Conservation (phyloP, 768 basidiomycete species). For the Mycena indigotica region DNA sequence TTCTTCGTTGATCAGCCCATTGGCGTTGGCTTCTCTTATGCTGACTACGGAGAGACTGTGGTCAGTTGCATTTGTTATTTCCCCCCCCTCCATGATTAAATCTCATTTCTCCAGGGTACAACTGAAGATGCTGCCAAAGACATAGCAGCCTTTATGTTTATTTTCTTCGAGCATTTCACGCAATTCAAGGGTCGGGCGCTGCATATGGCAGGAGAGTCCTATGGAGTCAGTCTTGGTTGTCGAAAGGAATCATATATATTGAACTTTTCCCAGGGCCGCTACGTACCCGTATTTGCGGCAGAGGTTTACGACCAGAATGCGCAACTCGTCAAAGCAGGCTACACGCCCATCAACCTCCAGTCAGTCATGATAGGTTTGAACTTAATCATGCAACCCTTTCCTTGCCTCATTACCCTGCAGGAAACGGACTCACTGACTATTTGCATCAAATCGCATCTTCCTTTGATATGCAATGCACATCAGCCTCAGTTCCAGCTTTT, state of each 20-base stretch:
- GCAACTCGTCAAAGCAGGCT: conserved; percentile 39
- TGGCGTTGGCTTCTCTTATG: conserved; percentile 65
- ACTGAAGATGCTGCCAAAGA: conserved; percentile 39
- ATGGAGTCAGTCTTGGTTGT: neutral
- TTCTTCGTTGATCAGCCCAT: conserved; percentile 67
- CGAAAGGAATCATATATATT: neutral
- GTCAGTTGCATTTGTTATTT: conserved; percentile 36
- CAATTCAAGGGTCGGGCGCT: conserved; percentile 69
- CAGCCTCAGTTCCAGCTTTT: conserved; percentile 31
- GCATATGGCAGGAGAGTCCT: conserved; percentile 49
- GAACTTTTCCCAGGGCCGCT: conserved; percentile 28
- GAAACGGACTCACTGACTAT: conserved; percentile 49
- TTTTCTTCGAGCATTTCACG: conserved; percentile 75
- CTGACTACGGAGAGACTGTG: conserved; percentile 62
- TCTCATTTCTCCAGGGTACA: neutral
- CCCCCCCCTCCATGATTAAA: neutral
- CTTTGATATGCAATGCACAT: conserved; percentile 50
- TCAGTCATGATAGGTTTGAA: conserved; percentile 45
- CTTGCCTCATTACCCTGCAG: conserved; percentile 21
- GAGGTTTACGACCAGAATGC: conserved; percentile 51
- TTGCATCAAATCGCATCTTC: conserved; percentile 41
- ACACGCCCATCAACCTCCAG: conserved; percentile 50
- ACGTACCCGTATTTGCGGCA: conserved; percentile 52
- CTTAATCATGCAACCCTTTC: conserved; percentile 26
- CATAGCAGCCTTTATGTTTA: conserved; percentile 67